phyloP scores from a whole-genome alignment of 305 asterid species.

The Solanum aculeatissimum region DNA sequence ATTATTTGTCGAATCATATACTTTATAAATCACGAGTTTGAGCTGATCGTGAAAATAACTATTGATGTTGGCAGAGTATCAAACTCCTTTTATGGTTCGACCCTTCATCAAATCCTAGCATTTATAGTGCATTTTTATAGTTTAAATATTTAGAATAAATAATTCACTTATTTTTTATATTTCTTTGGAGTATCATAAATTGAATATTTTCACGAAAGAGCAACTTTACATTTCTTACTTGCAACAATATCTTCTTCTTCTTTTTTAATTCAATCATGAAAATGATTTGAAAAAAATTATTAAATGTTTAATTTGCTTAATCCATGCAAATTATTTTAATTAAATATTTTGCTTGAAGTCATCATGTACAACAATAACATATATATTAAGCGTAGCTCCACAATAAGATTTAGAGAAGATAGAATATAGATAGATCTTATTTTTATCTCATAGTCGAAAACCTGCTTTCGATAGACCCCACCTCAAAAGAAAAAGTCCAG shows the following conservation, averaged over 20 bases:
- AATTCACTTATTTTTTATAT: neutral
- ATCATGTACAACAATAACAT: neutral
- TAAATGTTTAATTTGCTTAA: neutral
- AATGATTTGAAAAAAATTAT: neutral
- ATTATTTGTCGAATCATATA: no score
- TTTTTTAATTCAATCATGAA: neutral
- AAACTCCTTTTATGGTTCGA: neutral
- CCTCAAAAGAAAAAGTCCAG: neutral
- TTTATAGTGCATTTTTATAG: no score
- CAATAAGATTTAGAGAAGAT: neutral
- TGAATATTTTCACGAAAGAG: neutral
- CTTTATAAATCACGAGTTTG: neutral
- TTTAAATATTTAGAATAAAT: neutral
- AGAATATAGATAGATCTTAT: rapidly evolving
- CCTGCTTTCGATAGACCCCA: rapidly evolving
- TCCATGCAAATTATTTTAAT: neutral
- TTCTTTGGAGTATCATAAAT: neutral
- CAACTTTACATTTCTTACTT: slow-evolving; percentile 3
- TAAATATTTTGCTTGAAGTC: neutral
- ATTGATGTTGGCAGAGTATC: neutral
- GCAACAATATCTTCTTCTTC: neutral
- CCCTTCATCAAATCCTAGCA: neutral
- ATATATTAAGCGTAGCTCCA: neutral
- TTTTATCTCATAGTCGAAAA: neutral
- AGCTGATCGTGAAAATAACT: neutral